Evolutionary conservation across 495 filamentous ascomycete genomes (phyloP), one percentile per base, ranked within the genome.

Genomic region (Talaromyces trachyspermus): DNA sequence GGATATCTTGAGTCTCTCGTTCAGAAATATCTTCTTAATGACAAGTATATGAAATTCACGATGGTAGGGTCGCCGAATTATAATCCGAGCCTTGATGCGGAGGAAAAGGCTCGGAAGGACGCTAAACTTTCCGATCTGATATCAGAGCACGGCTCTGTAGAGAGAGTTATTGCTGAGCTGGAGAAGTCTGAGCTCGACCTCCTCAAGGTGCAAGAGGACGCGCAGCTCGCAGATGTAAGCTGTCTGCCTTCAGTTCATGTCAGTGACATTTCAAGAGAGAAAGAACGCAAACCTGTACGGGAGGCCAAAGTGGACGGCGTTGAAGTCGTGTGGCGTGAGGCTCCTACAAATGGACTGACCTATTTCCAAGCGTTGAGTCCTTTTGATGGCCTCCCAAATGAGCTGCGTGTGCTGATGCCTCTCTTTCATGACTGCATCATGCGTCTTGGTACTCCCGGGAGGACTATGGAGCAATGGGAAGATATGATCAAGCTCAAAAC

Each of bases 401-500:
- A 96, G 18, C 75, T 98, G 22, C 78, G 94, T 27, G 68, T 85
- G 49, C 71, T 95, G 43, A 81, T 97, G 54, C 94, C 92, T 2
- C 66, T 98, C 9, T 98, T 97, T 60, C 88, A 86, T 26, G 89
- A 95, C 60, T 82, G 86, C 8, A 83, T 98, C 30, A 88, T 95
- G 84, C 81, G 92, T 22, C 71, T 98, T 11, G 92, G 92, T 19
- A 97, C 92, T 8, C 83, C 83, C 45, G 77, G 83, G 48, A 84
- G 81, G 70, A 79, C 85, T 0, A 95, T 95, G 88, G 94, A 95
- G 61, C 78, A 96, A 59, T 76, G 95, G 33, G 92, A 98, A 61
- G 92, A 96, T 60, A 66, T 88, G 32, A 96, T 97, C 57, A 96
- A 95, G 56, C 71, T 96, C 10, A 95, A 95, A 65, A 98, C 91